Conservation (phyloP, 768 basidiomycete genomes). For the Tricholoma furcatifolium region DNA sequence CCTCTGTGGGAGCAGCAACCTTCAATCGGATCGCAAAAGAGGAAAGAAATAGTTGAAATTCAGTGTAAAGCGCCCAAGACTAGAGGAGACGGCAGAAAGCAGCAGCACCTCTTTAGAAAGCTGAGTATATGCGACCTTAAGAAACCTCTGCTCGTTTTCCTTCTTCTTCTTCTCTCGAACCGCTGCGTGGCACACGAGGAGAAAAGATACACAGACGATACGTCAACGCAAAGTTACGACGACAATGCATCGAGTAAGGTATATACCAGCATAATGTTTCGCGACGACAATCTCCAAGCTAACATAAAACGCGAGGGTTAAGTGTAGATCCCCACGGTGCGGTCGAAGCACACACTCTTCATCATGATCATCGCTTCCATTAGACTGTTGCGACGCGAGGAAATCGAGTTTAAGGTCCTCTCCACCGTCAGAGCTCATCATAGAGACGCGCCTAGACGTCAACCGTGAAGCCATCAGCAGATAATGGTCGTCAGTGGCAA, state of each 20-base stretch:
- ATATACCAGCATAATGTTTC: constrained; percentile 17
- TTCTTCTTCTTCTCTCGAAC: constrained; percentile 18
- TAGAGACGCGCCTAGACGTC: constrained; percentile 3
- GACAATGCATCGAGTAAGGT: not conserved
- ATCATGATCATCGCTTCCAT: constrained; percentile 22
- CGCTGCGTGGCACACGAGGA: constrained; percentile 3
- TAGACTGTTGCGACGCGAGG: constrained; percentile 18
- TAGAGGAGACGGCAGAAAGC: not conserved
- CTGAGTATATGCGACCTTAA: constrained; percentile 20
- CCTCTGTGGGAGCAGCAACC: constrained; percentile 15
- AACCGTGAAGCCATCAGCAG: constrained; percentile 7
- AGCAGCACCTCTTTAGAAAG: constrained; percentile 17
- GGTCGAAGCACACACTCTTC: constrained; percentile 11
- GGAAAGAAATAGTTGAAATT: no score
- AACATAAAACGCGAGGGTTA: not conserved
- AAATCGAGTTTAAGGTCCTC: constrained; percentile 8
- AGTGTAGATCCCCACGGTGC: no score
- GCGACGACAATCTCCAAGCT: constrained; percentile 18
- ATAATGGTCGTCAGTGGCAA: not conserved
- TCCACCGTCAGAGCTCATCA: constrained; percentile 9
- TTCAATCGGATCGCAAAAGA: no score
- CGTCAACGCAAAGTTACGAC: no score
- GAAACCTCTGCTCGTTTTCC: constrained; percentile 19
- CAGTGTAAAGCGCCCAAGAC: not conserved
- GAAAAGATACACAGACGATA: no score